Base-by-base conservation (phyloP, 768 basidiomycete species). In the Sistotremastrum niveocremeum region DNA sequence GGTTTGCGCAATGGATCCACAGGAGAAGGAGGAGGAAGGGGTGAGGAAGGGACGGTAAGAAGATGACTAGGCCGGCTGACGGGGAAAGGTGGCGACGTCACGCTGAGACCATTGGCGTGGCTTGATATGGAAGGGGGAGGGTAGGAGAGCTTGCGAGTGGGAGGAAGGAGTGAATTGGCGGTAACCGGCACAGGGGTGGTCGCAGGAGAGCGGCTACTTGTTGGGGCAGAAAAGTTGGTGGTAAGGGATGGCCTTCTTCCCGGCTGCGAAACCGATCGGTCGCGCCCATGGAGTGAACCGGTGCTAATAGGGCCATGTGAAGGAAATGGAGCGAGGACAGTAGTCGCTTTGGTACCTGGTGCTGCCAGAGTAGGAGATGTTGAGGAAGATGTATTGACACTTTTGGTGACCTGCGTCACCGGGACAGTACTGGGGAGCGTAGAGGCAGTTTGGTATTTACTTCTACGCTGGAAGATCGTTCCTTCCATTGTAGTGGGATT, bases 1-100 rank as follows among this genome's bases (percentile, higher is more conserved):
- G 90, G 90, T 55, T 89, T 82, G 38, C 85, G 72, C 42, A 86
- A 66, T 28, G 81, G 70, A 53, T 89, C 84, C 4, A 67, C 64
- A 5, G 87, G 88, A 28, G 84, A 71, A 10, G 70, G 61, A 2
- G 82, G 77, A 5, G 87, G 88, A 35, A 87, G 69, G 3, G 86
- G 84, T 3, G 87, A 88, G 39, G 71, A 72, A 5, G 87, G 88
- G 2, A 83, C 82, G 8, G 76, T 79, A 34, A 79, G 84, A 7
- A 82, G 67, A 53, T 74, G 78, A 34, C 67, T 65, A 39, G 73
- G 62, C 50, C 53, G 34, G 62, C 50, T 35, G 56, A 50, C 7
- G 64, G 51, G 36, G 65, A 57, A 7, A 30, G 62, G 58, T 2
- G 67, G 65, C 10, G 70, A 69, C 36, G 28, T 48, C 12, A 35